These are phyloP conservation scores for Termitomyces sp. DNA, from an alignment of 768 basidiomycete genomes.

Conservation along the genomic window DNA sequence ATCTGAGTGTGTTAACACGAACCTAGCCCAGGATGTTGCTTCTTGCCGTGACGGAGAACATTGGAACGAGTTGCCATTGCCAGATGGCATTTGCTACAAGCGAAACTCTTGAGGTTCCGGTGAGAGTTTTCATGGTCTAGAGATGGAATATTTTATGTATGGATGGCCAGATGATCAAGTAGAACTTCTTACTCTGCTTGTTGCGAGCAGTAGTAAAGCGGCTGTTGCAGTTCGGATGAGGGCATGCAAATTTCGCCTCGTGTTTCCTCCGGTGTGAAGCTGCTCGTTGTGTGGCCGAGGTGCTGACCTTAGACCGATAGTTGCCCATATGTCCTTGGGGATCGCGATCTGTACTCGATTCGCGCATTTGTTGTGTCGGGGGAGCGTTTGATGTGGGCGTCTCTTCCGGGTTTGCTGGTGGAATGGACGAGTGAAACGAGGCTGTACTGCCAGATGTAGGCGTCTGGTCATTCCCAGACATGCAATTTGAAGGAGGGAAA, in stretches of 20 bases:
- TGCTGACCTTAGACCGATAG: not conserved
- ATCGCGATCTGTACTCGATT: not conserved
- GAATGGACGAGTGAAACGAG: not conserved
- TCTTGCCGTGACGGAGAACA: conserved; percentile 6
- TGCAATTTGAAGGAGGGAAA: not conserved
- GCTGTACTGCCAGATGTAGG: not conserved
- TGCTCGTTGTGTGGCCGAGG: not conserved
- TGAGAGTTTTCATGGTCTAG: conserved; percentile 17
- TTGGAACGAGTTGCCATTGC: conserved; percentile 10
- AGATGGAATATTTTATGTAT: not conserved
- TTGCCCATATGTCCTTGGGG: not conserved
- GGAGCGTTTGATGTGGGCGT: no score
- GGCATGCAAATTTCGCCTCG: not conserved
- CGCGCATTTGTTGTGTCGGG: not conserved
- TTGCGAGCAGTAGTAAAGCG: conserved; percentile 7
- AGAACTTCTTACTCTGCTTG: not conserved
- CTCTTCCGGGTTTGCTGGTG: not conserved
- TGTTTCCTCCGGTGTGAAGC: conserved; percentile 6
- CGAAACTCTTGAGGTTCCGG: conserved; percentile 6
- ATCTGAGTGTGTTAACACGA: not conserved
- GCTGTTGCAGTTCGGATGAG: not conserved
- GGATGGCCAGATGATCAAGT: not conserved
- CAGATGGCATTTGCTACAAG: conserved; percentile 7
- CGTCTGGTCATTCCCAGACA: not conserved
- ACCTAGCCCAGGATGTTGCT: conserved; percentile 7